phyloP scores from a whole-genome alignment of 2,329 filamentous ascomycete genomes.

The Fusarium euwallaceae region DNA sequence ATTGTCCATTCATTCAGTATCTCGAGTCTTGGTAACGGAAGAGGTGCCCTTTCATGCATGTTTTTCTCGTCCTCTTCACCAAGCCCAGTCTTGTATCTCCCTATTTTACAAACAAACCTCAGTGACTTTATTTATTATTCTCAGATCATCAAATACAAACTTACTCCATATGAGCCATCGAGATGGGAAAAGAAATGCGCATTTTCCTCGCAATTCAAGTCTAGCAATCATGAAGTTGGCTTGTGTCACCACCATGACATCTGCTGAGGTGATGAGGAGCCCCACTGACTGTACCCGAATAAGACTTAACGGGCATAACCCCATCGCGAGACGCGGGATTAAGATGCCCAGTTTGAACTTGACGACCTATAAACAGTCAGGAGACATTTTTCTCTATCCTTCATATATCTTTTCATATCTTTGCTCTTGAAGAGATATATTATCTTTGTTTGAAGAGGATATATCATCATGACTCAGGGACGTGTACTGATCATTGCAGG shows the following conservation, averaged over 20 bases:
- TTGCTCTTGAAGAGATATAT: not conserved
- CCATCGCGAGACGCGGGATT: conserved; percentile 6
- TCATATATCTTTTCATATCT: not conserved
- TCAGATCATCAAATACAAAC: not conserved
- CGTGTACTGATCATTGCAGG: conserved; percentile 86
- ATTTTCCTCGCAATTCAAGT: not conserved
- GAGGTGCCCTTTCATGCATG: not conserved
- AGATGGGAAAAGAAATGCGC: not conserved
- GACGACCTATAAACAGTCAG: not conserved
- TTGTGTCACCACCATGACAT: conserved; percentile 27
- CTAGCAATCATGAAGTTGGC: not conserved
- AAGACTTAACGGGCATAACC: not conserved
- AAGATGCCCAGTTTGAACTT: conserved; percentile 4
- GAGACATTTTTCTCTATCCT: not conserved
- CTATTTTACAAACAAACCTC: not conserved
- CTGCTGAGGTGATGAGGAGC: conserved; percentile 16
- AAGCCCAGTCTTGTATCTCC: not conserved
- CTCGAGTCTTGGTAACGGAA: not conserved
- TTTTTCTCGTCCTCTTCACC: not conserved
- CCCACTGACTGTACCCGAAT: conserved; percentile 24
- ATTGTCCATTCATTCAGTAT: not conserved
- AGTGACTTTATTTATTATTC: not conserved
- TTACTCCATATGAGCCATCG: not conserved
- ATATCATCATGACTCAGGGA: conserved; percentile 52
- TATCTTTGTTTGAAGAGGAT: too few relatives aligned